Percentiles rank a stretch among this genome's conserved stretches.
phyloP scores from a whole-genome alignment of 2,329 filamentous ascomycete species.

The Fusarium sp. region DNA sequence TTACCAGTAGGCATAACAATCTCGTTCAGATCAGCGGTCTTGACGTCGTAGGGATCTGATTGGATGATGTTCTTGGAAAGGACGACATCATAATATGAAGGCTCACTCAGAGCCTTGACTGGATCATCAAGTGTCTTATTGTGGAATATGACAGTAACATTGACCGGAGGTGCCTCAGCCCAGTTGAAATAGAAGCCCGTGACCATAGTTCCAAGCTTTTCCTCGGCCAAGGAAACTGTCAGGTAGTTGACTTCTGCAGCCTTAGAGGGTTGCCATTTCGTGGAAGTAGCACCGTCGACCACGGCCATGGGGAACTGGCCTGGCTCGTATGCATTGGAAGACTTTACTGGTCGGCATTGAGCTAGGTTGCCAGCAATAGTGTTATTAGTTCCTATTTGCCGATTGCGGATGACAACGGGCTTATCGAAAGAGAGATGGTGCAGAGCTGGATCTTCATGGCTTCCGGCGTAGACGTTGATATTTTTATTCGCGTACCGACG shows the following conservation, averaged over 20 bases:
- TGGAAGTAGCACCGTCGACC: constrained; percentile 1
- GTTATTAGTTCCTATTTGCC: background rate
- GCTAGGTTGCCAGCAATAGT: background rate
- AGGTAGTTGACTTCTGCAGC: background rate
- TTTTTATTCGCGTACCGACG: background rate
- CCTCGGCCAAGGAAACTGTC: background rate
- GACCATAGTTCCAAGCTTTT: background rate
- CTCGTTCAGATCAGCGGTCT: background rate
- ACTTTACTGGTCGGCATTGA: background rate
- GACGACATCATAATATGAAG: background rate
- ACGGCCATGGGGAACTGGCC: background rate
- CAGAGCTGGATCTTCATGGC: background rate
- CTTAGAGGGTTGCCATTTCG: constrained; percentile 6
- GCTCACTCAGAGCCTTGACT: fast-evolving
- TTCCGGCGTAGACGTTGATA: background rate
- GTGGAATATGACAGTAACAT: background rate
- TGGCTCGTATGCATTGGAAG: background rate
- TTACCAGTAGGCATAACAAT: background rate
- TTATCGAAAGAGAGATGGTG: background rate
- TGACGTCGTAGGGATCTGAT: background rate
- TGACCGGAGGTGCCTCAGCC: background rate
- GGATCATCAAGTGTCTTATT: background rate
- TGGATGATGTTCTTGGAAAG: background rate
- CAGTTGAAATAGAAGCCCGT: constrained; percentile 3
- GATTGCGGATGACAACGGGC: background rate